These are phyloP conservation scores for Hypsizygus ulmarius DNA, from an alignment of 1,284 basidiomycete genomes.

Conservation along the genomic window DNA sequence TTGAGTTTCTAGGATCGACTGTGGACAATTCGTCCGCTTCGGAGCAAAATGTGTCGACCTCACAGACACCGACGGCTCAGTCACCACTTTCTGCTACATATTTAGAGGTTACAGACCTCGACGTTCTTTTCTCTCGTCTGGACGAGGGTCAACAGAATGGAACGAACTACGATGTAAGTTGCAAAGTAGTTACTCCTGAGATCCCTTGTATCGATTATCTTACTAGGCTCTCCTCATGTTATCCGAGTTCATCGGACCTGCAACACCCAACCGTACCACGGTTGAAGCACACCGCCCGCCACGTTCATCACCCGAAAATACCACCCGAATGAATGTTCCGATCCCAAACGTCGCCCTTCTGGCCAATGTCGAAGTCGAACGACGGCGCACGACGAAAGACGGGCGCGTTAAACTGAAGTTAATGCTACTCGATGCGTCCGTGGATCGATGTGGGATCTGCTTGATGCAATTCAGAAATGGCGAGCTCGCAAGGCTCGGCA, in stretches of 20 bases:
- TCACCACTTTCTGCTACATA: slow-evolving; percentile 17
- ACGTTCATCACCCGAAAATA: slow-evolving; percentile 17
- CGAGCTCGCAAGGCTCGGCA: slow-evolving; percentile 57
- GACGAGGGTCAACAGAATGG: slow-evolving; percentile 41
- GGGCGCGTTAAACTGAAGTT: slow-evolving; percentile 81
- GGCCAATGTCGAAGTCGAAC: slow-evolving; percentile 62
- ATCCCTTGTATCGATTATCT: slow-evolving; percentile 2
- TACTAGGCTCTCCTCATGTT: slow-evolving; percentile 54
- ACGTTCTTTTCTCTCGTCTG: slow-evolving; percentile 53
- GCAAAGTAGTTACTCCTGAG: slow-evolving; percentile 4
- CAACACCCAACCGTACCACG: slow-evolving; percentile 27
- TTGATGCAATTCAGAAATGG: slow-evolving; percentile 70
- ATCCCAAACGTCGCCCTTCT: slow-evolving; percentile 39
- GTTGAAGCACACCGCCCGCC: not conserved
- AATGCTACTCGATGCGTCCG: slow-evolving; percentile 64
- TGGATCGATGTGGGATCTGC: slow-evolving; percentile 82
- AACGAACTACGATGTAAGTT: slow-evolving; percentile 59
- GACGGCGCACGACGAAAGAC: slow-evolving; percentile 62
- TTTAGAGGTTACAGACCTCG: slow-evolving; percentile 58
- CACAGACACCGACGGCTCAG: slow-evolving; percentile 1
- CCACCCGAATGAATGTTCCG: not conserved
- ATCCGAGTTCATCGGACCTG: slow-evolving; percentile 62
- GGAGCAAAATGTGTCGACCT: slow-evolving; percentile 3
- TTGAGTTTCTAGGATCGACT: slow-evolving; percentile 16
- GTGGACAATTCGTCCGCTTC: slow-evolving; percentile 6